Base-by-base conservation (phyloP, 495 filamentous ascomycete genomes). In the Emericellopsis terricola region DNA sequence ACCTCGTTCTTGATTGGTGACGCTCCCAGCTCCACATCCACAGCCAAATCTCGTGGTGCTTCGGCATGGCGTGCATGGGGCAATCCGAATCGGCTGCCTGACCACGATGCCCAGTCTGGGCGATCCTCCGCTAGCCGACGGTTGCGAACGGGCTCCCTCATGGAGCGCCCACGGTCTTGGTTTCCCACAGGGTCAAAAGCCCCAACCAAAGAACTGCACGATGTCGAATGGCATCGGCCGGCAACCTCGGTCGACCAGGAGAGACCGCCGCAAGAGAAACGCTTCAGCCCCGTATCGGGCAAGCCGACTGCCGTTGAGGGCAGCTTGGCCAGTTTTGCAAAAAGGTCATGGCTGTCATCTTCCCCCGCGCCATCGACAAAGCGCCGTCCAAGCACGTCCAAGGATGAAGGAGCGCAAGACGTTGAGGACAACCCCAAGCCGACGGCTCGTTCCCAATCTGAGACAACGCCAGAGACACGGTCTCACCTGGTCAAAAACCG, bases 271-370 rank as follows among this genome's bases (percentile, higher is more conserved):
- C n/a, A n/a, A n/a, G n/a, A n/a, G n/a, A n/a, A n/a, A n/a, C n/a
- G n/a, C n/a, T n/a, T n/a, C n/a, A n/a, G n/a, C n/a, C n/a, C n/a
- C n/a, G n/a, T n/a, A n/a, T n/a, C n/a, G n/a, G n/a, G n/a, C n/a
- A n/a, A n/a, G n/a, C n/a, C n/a, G n/a, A n/a, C 41, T 46, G 17
- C 41, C 53, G 13, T 50, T 48, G 37, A 49, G 4, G 73, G 72
- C 28, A 69, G 75, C 18, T 64, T 82, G 45, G 68, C 71, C 38
- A 72, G 59, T 38, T 64, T 81, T 41, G 71, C 76, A 9, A 68
- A 67, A 40, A 69, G 69, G 46, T 73, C 77, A 29, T 82, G 78
- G 76, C 67, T 68, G 10, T 55, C 68, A 7, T 56, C 65, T 8
- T 74, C 73, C 20, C 59, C 69, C 29, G 73, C 76, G 4, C 70